Evolutionary conservation across 768 basidiomycete genomes (phyloP).

Genomic region (Serendipita sp.): DNA sequence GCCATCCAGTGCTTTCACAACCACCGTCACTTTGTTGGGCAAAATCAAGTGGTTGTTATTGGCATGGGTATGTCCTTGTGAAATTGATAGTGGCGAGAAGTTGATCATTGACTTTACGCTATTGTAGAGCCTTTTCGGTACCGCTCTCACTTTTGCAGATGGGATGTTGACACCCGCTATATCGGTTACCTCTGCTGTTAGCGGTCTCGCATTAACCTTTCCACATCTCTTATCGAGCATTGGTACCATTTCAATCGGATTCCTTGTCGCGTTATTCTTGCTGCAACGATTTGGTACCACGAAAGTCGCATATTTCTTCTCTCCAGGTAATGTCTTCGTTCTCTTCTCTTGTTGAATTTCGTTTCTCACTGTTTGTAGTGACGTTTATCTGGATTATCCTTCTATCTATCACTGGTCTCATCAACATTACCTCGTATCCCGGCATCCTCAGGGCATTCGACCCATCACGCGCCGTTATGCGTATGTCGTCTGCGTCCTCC

Average conservation of each 20-base stretch:
- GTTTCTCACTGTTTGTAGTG: conserved; percentile 18
- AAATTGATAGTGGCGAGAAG: no score
- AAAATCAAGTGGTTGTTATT: conserved; percentile 30
- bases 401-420: conserved; percentile 34
- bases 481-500: conserved; percentile 21
- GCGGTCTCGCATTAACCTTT: conserved; percentile 46
- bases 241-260: conserved; percentile 16
- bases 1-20: conserved; percentile 15
- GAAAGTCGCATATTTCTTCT: conserved; percentile 20
- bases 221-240: conserved; percentile 30
- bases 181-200: no score
- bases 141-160: no score
- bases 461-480: no score
- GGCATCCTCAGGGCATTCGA: no score
- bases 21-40: conserved; percentile 11
- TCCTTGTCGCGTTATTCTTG: conserved; percentile 8
- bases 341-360: neutral
- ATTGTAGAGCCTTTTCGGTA: no score
- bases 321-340: conserved; percentile 33
- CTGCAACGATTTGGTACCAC: conserved; percentile 44
- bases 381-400: conserved; percentile 41
- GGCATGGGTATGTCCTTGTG: conserved; percentile 30
- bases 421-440: conserved; percentile 34
- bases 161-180: no score
- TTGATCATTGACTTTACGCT: no score